Conservation (phyloP, 768 basidiomycete species). For the Boletus sp. region DNA sequence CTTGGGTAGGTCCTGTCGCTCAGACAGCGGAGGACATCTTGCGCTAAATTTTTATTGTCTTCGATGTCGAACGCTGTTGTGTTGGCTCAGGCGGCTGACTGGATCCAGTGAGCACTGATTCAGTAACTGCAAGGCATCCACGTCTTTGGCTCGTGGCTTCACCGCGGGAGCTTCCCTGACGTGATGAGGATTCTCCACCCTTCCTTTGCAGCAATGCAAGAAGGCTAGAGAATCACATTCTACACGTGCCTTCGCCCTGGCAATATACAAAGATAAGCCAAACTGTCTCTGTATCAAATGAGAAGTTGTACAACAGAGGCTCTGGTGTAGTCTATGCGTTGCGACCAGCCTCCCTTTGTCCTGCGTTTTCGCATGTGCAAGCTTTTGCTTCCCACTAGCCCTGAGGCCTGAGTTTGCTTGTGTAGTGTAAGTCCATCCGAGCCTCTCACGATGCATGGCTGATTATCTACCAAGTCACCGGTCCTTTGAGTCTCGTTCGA, state of each 20-base stretch:
- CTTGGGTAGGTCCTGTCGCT: background rate
- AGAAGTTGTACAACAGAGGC: background rate
- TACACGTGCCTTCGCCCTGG: constrained; percentile 16
- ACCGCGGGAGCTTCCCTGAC: constrained; percentile 15
- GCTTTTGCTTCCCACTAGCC: background rate
- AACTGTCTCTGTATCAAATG: background rate
- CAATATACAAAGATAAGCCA: constrained; percentile 6
- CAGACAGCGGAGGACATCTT: background rate
- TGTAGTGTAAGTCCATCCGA: background rate
- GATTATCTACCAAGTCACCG: background rate
- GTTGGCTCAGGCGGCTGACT: background rate
- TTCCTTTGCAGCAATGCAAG: constrained; percentile 23
- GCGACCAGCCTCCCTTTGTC: background rate
- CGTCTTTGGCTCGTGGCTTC: constrained; percentile 18
- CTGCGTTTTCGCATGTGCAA: background rate
- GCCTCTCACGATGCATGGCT: background rate
- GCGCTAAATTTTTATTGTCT: background rate
- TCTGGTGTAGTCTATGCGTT: background rate
- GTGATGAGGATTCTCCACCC: constrained; percentile 25
- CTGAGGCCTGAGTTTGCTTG: background rate
- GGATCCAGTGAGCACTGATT: background rate
- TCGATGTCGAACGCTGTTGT: background rate
- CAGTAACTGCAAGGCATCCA: constrained; percentile 9
- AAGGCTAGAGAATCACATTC: constrained; percentile 16
- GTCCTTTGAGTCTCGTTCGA: background rate